A percentile compares a stretch with the other conserved stretches of the same genome.
Conservation (phyloP, 768 basidiomycete genomes). For the Coprinellus aureogranulatus region DNA sequence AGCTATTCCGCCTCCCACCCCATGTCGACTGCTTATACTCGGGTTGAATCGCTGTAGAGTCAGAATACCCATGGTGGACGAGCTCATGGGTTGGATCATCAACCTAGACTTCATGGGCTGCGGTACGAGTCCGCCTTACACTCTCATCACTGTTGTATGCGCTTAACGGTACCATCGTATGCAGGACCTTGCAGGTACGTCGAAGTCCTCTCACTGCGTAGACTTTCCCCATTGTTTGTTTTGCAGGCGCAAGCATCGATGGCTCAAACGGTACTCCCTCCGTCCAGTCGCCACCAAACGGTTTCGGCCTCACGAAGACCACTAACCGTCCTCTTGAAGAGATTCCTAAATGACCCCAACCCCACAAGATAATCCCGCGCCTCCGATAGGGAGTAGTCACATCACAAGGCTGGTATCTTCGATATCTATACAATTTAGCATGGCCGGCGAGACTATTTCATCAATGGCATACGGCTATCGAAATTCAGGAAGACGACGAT, state of each 20-base stretch:
- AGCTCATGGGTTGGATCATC: slow-evolving; percentile 25
- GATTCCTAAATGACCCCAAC: slow-evolving; percentile 25
- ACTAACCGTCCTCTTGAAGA: slow-evolving; percentile 27
- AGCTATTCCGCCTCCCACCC: no score
- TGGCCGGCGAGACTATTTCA: slow-evolving; percentile 31
- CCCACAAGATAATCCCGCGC: background rate
- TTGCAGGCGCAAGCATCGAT: slow-evolving; percentile 31
- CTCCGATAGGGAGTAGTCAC: background rate
- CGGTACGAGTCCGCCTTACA: slow-evolving; percentile 11
- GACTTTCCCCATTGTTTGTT: background rate
- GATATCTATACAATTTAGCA: slow-evolving; percentile 18
- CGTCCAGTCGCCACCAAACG: slow-evolving; percentile 20
- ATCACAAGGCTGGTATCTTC: background rate
- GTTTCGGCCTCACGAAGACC: slow-evolving; percentile 26
- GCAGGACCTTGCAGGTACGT: slow-evolving; percentile 18
- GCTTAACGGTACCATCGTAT: background rate
- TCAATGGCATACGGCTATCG: slow-evolving; percentile 36
- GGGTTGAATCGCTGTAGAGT: slow-evolving; percentile 3
- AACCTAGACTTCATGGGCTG: slow-evolving; percentile 31
- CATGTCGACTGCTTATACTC: background rate
- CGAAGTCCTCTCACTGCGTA: background rate
- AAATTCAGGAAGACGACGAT: slow-evolving; percentile 28
- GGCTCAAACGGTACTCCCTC: slow-evolving; percentile 30
- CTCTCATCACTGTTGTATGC: background rate
- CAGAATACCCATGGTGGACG: slow-evolving; percentile 18